These are phyloP conservation scores for Mytilinidion resinicola DNA, from an alignment of 495 filamentous ascomycete species.

Conservation along the genomic window DNA sequence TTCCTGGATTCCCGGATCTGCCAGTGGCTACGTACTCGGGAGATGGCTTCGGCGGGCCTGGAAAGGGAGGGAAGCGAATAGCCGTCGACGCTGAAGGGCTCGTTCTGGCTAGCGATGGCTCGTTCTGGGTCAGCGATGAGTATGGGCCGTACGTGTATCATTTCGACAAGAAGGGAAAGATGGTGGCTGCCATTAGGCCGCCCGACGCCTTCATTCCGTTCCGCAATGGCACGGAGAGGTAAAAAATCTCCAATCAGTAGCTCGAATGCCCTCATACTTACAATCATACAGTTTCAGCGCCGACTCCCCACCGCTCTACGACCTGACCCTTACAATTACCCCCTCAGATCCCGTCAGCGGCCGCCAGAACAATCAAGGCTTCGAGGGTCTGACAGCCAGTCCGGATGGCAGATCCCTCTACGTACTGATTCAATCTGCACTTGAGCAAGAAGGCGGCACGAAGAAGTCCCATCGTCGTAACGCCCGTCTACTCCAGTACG, in stretches of 20 bases:
- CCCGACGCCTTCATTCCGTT: slow-evolving; percentile 61
- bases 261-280: not conserved
- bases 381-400: slow-evolving; percentile 64
- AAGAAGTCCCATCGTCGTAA: slow-evolving; percentile 49
- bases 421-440: slow-evolving; percentile 63
- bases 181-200: slow-evolving; percentile 61
- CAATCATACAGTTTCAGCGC: slow-evolving; percentile 46
- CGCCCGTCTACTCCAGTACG: slow-evolving; percentile 59
- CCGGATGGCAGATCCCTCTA: slow-evolving; percentile 61
- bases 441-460: slow-evolving; percentile 44
- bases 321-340: slow-evolving; percentile 38
- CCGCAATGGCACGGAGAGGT: slow-evolving; percentile 49
- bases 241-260: not conserved
- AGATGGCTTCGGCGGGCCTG: slow-evolving; percentile 63
- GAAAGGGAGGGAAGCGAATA: slow-evolving; percentile 56
- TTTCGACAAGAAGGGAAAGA: slow-evolving; percentile 53
- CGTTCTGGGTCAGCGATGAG: slow-evolving; percentile 75
- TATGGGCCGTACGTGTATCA: slow-evolving; percentile 73
- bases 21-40: slow-evolving; percentile 62
- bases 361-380: slow-evolving; percentile 69
- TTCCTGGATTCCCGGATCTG: slow-evolving; percentile 56
- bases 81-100: slow-evolving; percentile 66
- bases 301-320: slow-evolving; percentile 57
- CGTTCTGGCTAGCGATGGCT: slow-evolving; percentile 55
- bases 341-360: slow-evolving; percentile 57